Evolutionary conservation across 805 yeast genomes (phyloP).

Genomic region (Tetrapisispora taiwanensis): DNA sequence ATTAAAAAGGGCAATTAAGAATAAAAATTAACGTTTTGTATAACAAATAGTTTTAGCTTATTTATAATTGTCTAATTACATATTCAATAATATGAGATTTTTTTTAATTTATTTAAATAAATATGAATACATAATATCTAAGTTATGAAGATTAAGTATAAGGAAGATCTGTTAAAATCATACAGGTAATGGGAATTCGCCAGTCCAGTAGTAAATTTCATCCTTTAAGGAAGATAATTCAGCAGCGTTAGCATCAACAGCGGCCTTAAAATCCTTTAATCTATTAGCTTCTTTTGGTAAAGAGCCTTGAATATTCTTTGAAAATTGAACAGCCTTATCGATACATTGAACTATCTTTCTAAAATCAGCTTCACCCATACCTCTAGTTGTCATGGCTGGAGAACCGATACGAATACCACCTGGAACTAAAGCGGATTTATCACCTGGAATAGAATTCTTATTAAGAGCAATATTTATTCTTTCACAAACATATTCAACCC

Average conservation of each 20-base stretch:
- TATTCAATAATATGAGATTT: no score
- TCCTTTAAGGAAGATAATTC: constrained; percentile 56
- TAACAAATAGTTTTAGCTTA: no score
- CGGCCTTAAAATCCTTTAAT: constrained; percentile 90
- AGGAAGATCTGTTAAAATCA: constrained; percentile 15
- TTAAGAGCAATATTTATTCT: constrained; percentile 89
- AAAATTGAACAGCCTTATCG: constrained; percentile 66
- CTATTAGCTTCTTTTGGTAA: constrained; percentile 90
- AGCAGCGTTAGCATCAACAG: constrained; percentile 60
- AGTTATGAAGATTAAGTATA: not conserved
- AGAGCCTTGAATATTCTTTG: constrained; percentile 62
- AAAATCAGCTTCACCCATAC: constrained; percentile 83
- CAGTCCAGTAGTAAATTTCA: constrained; percentile 88
- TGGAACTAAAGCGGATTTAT: constrained; percentile 91
- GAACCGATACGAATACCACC: constrained; percentile 97
- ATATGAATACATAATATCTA: no score
- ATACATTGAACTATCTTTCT: constrained; percentile 68
- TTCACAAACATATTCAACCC: constrained; percentile 92
- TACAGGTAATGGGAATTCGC: constrained; percentile 64
- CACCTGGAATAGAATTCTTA: constrained; percentile 98
- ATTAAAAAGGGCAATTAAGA: constrained; percentile 21
- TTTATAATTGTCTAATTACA: not conserved
- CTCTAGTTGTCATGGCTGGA: constrained; percentile 98
- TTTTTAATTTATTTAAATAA: no score
- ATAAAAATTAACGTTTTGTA: no score